phyloP scores from a whole-genome alignment of 2,329 filamentous ascomycete species.

The Aspergillus amoenus region DNA sequence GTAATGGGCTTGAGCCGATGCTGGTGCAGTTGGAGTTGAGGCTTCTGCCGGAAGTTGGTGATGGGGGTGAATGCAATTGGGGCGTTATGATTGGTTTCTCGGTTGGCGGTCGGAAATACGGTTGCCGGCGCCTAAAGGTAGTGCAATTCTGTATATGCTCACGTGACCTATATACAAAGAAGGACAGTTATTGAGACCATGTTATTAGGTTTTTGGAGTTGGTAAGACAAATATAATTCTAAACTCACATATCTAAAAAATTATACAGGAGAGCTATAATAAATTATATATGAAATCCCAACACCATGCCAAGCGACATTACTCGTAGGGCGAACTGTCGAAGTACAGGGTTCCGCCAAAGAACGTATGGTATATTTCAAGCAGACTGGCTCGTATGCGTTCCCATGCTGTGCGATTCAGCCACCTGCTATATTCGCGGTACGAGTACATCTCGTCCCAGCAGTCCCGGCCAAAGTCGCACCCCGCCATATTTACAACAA shows the following conservation, averaged over 20 bases:
- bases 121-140: background rate
- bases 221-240: background rate
- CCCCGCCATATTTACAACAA: slow-evolving; percentile 97
- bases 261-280: background rate
- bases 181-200: background rate
- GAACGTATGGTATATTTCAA: slow-evolving; percentile 22
- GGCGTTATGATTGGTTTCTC: slow-evolving; percentile 27
- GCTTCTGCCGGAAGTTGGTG: slow-evolving; percentile 10
- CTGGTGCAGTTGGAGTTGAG: slow-evolving; percentile 14
- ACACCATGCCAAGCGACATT: slow-evolving; percentile 11
- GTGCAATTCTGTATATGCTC: background rate
- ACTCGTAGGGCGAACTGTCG: slow-evolving; percentile 6
- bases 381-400: slow-evolving; percentile 44
- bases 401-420: slow-evolving; percentile 85
- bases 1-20: slow-evolving; percentile 19
- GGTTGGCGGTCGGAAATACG: slow-evolving; percentile 22
- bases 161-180: background rate
- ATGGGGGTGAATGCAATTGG: slow-evolving; percentile 22
- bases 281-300: background rate
- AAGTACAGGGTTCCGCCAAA: slow-evolving; percentile 14
- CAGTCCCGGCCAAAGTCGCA: slow-evolving; percentile 97
- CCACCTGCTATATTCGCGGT: slow-evolving; percentile 84
- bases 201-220: background rate
- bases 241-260: background rate
- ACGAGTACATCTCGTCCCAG: slow-evolving; percentile 97